Base-by-base conservation (phyloP, 78 protist species). In the Isochrysis galbana region DNA sequence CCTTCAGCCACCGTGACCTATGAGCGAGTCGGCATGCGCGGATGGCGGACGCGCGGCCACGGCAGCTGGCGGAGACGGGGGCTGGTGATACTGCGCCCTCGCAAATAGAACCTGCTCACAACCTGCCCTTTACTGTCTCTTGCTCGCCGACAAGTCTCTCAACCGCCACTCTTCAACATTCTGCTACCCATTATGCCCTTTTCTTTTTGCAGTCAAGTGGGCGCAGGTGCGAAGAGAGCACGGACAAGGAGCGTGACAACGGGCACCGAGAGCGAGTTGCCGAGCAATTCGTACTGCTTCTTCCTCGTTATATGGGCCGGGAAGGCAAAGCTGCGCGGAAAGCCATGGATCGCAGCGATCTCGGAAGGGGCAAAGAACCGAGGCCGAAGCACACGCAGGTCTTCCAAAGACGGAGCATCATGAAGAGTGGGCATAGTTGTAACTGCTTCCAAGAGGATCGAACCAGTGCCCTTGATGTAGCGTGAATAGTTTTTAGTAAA, bases 341-440 rank as follows among this genome's bases (percentile, higher is more conserved):
- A 86, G 67, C 94, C 91, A 46, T 87, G 94, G 51, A 92, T 2
- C 47, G n/a, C 26, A 0, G 94, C 94, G 14, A 92, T 44, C 45
- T 92, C 94, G 29, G 91, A 51, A 42, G 91, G 91, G n/a, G 87
- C 44, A 41, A 92, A 70, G 87, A 47, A 92, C 44, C 94, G 84
- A 36, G 67, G 29, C 21, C 74, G 5, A 21, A 84, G 36, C 23
- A 36, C 42, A 38, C 14, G 17, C 34, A 92, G 91, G 39, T 22
- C 77, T 26, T 69, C 77, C 10, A 69, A n/a, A 22, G 34, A 69
- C 77, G 21, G 21, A 26, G 10, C 21, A 10, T 69, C 32, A 26
- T 38, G n/a, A n/a, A n/a, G n/a, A n/a, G n/a, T n/a, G n/a, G n/a
- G n/a, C n/a, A n/a, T n/a, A n/a, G n/a, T n/a, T n/a, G 46, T 34